Conservation (phyloP, 768 basidiomycete species). For the Tulasnella sp. region DNA sequence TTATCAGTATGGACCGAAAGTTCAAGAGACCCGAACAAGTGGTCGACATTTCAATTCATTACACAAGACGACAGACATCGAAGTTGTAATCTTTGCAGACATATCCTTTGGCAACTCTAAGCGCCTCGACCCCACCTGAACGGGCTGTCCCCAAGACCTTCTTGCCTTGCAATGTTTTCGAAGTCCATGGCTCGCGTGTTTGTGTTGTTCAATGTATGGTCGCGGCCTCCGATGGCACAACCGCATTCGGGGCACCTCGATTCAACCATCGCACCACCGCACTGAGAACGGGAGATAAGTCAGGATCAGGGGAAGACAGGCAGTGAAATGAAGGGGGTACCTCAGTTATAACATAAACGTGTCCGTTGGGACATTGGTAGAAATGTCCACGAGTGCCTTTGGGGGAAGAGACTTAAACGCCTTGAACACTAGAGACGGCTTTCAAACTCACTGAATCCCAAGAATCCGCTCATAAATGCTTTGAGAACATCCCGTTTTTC, state of each 20-base stretch:
- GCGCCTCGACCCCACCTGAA: constrained; percentile 3
- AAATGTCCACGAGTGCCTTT: constrained; percentile 15
- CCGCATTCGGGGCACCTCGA: constrained; percentile 25
- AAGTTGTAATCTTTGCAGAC: not conserved
- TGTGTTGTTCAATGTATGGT: constrained; percentile 17
- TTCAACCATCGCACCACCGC: constrained; percentile 20
- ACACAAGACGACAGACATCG: not conserved
- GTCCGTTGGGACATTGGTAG: constrained; percentile 24
- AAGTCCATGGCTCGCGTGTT: constrained; percentile 23
- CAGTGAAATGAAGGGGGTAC: not conserved
- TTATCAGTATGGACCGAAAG: too few relatives aligned
- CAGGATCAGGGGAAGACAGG: not conserved
- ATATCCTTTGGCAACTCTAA: not conserved
- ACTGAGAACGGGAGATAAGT: not conserved
- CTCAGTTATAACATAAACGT: constrained; percentile 24
- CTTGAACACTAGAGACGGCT: not conserved
- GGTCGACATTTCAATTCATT: not conserved
- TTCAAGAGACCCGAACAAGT: too few relatives aligned
- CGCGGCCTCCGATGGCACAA: constrained; percentile 22
- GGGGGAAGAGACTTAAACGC: not conserved
- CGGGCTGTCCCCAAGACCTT: constrained; percentile 2
- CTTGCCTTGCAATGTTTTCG: not conserved
- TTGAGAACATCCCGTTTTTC: constrained; percentile 47
- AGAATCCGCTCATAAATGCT: constrained; percentile 31
- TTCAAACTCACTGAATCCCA: not conserved